phyloP scores from a whole-genome alignment of 1,139 yeast species.

The Pichia terricola region DNA sequence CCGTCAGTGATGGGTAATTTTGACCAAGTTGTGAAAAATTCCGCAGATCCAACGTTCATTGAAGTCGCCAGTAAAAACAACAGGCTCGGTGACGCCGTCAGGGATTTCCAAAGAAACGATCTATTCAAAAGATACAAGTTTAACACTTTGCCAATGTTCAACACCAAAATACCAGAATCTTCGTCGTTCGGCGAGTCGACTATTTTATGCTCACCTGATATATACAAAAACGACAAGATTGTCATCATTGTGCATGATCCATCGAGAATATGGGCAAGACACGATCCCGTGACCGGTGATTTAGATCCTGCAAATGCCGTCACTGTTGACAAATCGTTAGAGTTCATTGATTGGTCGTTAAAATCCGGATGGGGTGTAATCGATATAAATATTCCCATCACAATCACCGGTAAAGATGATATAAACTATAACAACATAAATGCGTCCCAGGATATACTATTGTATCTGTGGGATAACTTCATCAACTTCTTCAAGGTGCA shows the following conservation, averaged over 20 bases:
- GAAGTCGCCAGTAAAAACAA: conserved; percentile 29
- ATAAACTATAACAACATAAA: conserved; percentile 47
- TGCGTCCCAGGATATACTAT: conserved; percentile 65
- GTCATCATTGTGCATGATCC: conserved; percentile 81
- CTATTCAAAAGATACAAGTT: conserved; percentile 49
- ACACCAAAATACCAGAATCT: conserved; percentile 35
- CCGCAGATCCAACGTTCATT: conserved; percentile 27
- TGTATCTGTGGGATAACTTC: conserved; percentile 88
- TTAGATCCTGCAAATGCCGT: conserved; percentile 64
- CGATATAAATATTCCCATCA: conserved; percentile 68
- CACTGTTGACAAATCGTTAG: conserved; percentile 52
- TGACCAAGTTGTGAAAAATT: conserved; percentile 15
- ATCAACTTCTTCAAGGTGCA: conserved; percentile 62
- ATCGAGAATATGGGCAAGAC: conserved; percentile 85
- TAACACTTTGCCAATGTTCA: conserved; percentile 59
- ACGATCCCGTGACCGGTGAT: conserved; percentile 71
- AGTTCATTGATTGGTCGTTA: conserved; percentile 49
- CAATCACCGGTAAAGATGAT: conserved; percentile 30
- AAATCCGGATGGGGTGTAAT: conserved; percentile 63
- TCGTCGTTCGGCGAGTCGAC: conserved; percentile 41
- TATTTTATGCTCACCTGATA: conserved; percentile 66
- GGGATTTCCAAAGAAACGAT: conserved; percentile 56
- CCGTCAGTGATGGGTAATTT: conserved; percentile 23
- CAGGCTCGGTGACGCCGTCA: conserved; percentile 59
- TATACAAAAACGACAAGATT: conserved; percentile 54